Conservation (phyloP, 163 green algal species). For the Scenedesmus sp. region DNA sequence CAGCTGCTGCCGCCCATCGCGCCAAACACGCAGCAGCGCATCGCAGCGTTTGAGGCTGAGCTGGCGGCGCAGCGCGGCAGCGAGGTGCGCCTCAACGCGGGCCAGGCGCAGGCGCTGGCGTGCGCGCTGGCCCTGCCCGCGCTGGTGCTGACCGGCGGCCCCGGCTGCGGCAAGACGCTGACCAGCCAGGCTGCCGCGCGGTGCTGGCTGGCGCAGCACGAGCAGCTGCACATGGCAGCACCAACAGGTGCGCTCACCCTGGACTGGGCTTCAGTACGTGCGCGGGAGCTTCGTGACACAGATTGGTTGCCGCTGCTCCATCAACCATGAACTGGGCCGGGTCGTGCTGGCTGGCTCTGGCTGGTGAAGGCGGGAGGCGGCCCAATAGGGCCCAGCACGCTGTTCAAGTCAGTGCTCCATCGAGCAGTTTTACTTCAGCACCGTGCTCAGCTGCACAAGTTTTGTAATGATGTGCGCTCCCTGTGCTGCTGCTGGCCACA, state of each 20-base stretch:
- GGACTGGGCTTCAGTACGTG: no score
- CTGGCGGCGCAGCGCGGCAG: neutral
- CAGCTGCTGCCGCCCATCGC: neutral
- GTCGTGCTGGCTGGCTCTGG: no score
- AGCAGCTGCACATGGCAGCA: slow-evolving; percentile 32
- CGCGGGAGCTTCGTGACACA: no score
- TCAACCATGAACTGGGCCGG: neutral
- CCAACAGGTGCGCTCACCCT: slow-evolving; percentile 55
- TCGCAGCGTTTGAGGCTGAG: neutral
- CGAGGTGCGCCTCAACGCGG: slow-evolving; percentile 3
- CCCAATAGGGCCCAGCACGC: no score
- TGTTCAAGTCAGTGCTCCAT: no score
- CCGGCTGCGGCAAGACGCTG: slow-evolving; percentile 54
- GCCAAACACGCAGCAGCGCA: neutral
- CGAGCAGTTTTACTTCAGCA: no score
- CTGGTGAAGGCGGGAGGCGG: no score
- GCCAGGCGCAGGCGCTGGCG: slow-evolving; percentile 8
- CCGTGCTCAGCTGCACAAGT: no score
- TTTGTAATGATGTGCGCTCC: no score
- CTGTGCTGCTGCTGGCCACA: neutral
- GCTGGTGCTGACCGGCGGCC: slow-evolving; percentile 45
- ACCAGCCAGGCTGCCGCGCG: slow-evolving; percentile 13
- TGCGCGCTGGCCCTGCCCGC: slow-evolving; percentile 9
- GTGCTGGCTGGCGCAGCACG: neutral
- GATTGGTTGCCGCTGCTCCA: no score